Conservation (phyloP, 257 asterid genomes). For the Solanum pennellii region DNA sequence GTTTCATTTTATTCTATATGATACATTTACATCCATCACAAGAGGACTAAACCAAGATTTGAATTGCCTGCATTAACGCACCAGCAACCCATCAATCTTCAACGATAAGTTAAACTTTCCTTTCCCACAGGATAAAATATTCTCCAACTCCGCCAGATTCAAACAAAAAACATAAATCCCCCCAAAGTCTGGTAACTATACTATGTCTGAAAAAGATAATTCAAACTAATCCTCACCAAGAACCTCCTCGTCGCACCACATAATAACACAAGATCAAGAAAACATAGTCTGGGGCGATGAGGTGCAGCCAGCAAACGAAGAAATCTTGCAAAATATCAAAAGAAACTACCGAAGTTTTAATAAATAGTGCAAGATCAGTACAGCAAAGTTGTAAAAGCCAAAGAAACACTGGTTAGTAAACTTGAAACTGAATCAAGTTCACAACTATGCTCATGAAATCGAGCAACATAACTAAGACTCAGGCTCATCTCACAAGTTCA, state of each 20-base stretch:
- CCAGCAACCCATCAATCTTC: not conserved
- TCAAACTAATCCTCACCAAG: not conserved
- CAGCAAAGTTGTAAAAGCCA: not conserved
- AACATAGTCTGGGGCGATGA: not conserved
- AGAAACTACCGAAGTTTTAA: not conserved
- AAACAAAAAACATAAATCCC: not conserved
- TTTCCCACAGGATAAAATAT: not conserved
- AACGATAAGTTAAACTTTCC: not conserved
- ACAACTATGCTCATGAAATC: not conserved
- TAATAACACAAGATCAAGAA: not conserved
- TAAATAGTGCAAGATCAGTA: not conserved
- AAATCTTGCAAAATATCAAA: not conserved
- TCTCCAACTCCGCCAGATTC: not conserved
- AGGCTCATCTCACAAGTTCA: not conserved
- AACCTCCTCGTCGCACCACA: not conserved
- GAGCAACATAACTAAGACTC: not conserved
- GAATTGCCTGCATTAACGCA: not conserved
- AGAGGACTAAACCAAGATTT: not conserved
- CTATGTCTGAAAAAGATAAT: not conserved
- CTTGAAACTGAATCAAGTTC: not conserved
- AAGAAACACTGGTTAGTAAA: not conserved
- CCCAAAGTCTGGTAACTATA: not conserved
- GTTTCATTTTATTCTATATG: not conserved
- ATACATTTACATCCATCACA: not conserved
- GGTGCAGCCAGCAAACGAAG: not conserved